Base-by-base conservation (phyloP, 495 filamentous ascomycete genomes). In the Xanthoparmelia taractica region DNA sequence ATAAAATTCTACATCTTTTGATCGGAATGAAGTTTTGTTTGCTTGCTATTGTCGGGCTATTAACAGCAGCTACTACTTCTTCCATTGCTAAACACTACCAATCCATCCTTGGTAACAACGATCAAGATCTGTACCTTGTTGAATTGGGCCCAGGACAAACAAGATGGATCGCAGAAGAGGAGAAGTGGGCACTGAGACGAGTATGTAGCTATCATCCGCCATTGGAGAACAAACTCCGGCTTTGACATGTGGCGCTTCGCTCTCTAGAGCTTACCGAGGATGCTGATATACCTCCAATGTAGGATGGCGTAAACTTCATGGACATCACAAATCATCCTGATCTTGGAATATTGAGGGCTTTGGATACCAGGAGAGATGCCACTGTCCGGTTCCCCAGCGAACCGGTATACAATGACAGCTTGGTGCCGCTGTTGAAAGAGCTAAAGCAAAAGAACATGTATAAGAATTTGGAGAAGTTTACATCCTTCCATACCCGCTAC, bases 271-370 rank as follows among this genome's bases (percentile, higher is more conserved):
- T 17, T 20, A 20, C 17, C 6, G 13, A 54, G 29, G 18, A 54
- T 33, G 29, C 29, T 54, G 7, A 54, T 6, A 20, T 33, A 25
- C 10, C 2, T 33, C 29, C 0, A 56, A 38, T 55, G 68, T 65
- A 96, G 93, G 78, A 88, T 67, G 90, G 91, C 57, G 77, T 85
- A 52, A 91, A 87, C 67, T 98, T 98, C 78, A 96, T 98, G 80
- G 94, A 98, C 74, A 89, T 98, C 68, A 96, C 94, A 60, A 82
- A 89, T 77, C 83, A 41, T 74, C 62, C 60, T 31, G 59, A 61
- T 47, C 66, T 66, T 27, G 57, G 52, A 72, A 74, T 57, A 71
- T 70, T 25, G 69, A 71, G 13, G 66, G 74, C 27, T 56, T 69
- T 47, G 63, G 68, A 27, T 68, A 63, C 65, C 67, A 71, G 60